Conservation (phyloP, 1,284 basidiomycete genomes). For the Flammula alnicola region DNA sequence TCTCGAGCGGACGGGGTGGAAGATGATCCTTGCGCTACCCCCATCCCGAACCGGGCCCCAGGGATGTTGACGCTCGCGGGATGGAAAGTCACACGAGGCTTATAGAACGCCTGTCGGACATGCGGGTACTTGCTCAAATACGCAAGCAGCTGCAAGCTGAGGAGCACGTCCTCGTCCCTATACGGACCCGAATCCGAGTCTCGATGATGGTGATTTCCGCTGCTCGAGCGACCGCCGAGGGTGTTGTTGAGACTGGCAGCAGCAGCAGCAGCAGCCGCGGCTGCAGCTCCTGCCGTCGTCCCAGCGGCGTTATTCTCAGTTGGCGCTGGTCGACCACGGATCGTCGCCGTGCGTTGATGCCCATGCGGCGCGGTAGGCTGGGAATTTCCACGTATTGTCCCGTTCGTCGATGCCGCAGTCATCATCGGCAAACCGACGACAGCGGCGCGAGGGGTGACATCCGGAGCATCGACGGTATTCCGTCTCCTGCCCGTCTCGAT, state of each 20-base stretch:
- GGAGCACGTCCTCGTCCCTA: constrained; percentile 93
- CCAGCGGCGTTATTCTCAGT: constrained; percentile 6
- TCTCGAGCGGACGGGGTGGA: too few species aligned
- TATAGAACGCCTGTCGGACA: constrained; percentile 96
- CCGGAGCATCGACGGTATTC: constrained; percentile 33
- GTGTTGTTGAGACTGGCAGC: constrained; percentile 2
- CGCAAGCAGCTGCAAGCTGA: constrained; percentile 91
- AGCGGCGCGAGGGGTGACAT: constrained; percentile 48
- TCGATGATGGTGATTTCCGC: constrained; percentile 21
- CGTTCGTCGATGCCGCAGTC: constrained; percentile 12
- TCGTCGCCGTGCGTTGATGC: constrained; percentile 32
- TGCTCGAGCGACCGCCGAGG: constrained; percentile 7
- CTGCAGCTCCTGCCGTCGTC: constrained; percentile 1
- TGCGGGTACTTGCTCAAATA: constrained; percentile 99
- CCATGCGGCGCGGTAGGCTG: constrained; percentile 2
- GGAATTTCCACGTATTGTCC: background rate
- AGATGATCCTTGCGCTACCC: constrained; percentile 45
- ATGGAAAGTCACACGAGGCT: constrained; percentile 75
- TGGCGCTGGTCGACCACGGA: constrained; percentile 26
- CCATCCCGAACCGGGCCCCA: constrained; percentile 37
- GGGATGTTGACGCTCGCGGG: constrained; percentile 59
- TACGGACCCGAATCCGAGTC: constrained; percentile 63
- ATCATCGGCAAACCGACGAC: constrained; percentile 37
- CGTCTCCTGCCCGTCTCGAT: constrained; percentile 22
- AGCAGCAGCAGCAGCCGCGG: constrained; percentile 1